A percentile compares a stretch with the other conserved stretches of the same genome.
These are phyloP conservation scores for Parsonsia alboflavescens DNA, from an alignment of 257 asterid genomes.

Conservation along the genomic window DNA sequence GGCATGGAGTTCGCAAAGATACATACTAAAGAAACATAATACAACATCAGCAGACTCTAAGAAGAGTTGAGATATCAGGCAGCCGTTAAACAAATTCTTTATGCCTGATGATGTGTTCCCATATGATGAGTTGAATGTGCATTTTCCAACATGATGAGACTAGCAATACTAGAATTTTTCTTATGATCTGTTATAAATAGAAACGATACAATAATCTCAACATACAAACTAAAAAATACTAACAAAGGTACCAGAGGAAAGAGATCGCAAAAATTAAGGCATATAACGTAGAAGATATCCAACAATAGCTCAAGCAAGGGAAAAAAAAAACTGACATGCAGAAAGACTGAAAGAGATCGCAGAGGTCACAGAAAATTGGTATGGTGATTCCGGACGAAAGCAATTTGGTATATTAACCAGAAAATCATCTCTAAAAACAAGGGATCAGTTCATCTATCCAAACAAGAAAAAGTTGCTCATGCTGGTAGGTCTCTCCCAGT, in stretches of 20 bases:
- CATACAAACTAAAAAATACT: background rate
- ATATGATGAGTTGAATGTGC: background rate
- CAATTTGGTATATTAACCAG: background rate
- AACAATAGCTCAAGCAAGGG: background rate
- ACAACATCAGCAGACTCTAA: background rate
- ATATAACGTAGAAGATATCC: too few relatives aligned
- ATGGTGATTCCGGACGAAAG: background rate
- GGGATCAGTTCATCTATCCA: background rate
- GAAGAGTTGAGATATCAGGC: background rate
- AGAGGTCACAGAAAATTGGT: background rate
- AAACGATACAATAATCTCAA: background rate
- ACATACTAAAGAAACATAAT: background rate
- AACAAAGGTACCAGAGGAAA: background rate
- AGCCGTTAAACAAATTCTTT: background rate
- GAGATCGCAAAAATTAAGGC: background rate
- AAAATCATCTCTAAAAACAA: background rate
- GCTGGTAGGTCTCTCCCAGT: background rate
- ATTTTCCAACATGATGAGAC: background rate
- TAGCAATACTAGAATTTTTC: background rate
- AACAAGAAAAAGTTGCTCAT: background rate
- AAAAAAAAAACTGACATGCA: background rate
- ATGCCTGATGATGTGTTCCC: background rate
- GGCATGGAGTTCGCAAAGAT: background rate
- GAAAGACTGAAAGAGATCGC: background rate
- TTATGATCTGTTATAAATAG: background rate